Evolutionary conservation across 176 grass and related monocot species (phyloP), one percentile per base, ranked within the genome.

Genomic region (Metroxylon sagu): DNA sequence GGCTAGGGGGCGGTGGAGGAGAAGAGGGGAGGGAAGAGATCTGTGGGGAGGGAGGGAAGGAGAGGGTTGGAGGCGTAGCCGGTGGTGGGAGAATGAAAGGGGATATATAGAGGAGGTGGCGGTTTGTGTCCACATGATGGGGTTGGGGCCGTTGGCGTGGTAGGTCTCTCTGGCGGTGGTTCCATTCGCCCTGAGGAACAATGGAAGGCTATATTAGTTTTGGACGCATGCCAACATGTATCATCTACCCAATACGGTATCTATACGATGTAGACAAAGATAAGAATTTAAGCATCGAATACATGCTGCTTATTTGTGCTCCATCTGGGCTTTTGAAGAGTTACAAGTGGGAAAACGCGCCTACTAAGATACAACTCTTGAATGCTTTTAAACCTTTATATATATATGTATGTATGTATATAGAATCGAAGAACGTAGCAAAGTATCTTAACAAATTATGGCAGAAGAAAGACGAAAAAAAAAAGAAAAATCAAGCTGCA

Each of bases 21-120:
- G 39, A 21, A 35, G 12, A 49, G 25, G 4, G 18, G 53, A 16
- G 49, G 6, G 17, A 17, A 19, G 52, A 49, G n/a, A 2, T 54
- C 26, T 49, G 0, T 14, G 30, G 48, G 18, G 16, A 48, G 50
- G 16, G 31, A 61, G 21, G 43, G 14, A 16, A 26, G 7, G 56
- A 54, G 62, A 14, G 43, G 5, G 7, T 60, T 18, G 14, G 14
- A 48, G 57, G 57, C 48, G 59, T 26, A 16, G 57, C 16, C 26
- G 15, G 27, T 19, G 43, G 66, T 23, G 15, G 67, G 51, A 48
- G 51, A 50, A 55, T 63, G 59, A 26, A 31, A 1, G 63, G 18
- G 78, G 2, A 72, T 73, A 76, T 78, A 80, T 76, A 82, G 57
- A 62, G 59, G 54, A 16, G 77, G 74, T 21, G 25, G 16, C 15